phyloP scores from a whole-genome alignment of 148 eudicot genomes.

The Persicaria maculosa region DNA sequence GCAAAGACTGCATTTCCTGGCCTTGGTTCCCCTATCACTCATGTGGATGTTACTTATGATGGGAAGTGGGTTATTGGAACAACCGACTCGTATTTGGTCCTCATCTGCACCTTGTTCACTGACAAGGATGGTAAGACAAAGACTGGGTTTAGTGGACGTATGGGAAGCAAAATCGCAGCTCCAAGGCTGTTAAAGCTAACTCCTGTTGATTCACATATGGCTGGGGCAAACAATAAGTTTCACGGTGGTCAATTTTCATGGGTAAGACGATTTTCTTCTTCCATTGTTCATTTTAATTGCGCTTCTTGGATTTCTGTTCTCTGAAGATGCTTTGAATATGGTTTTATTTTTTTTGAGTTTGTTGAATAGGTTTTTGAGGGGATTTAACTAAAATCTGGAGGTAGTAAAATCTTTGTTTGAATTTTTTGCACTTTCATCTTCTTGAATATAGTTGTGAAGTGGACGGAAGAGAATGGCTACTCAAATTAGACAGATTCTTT shows the following conservation, averaged over 20 bases:
- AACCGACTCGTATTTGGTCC: constrained; percentile 80
- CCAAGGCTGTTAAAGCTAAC: constrained; percentile 54
- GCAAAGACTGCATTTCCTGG: constrained; percentile 99
- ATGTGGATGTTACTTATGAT: constrained; percentile 96
- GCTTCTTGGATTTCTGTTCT: not conserved
- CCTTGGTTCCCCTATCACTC: constrained; percentile 82
- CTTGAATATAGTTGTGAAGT: too few relatives aligned
- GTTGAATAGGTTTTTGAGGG: too few relatives aligned
- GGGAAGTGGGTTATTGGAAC: constrained; percentile 98
- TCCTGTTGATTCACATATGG: constrained; percentile 46
- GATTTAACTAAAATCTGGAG: too few relatives aligned
- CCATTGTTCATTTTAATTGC: not conserved
- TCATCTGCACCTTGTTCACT: constrained; percentile 80
- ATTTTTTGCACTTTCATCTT: too few relatives aligned
- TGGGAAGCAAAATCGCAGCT: constrained; percentile 87
- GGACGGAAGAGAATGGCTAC: too few relatives aligned
- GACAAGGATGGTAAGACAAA: constrained; percentile 95
- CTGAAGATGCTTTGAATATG: too few relatives aligned
- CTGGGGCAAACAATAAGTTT: constrained; percentile 35
- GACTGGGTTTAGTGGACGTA: constrained; percentile 83
- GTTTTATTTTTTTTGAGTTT: too few relatives aligned
- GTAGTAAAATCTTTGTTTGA: too few relatives aligned
- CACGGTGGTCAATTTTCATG: constrained; percentile 47
- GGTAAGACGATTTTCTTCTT: constrained; percentile 20
- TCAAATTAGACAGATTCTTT: too few relatives aligned